Conservation (phyloP, 2,329 filamentous ascomycete species). For the Ceratocystis destructans region DNA sequence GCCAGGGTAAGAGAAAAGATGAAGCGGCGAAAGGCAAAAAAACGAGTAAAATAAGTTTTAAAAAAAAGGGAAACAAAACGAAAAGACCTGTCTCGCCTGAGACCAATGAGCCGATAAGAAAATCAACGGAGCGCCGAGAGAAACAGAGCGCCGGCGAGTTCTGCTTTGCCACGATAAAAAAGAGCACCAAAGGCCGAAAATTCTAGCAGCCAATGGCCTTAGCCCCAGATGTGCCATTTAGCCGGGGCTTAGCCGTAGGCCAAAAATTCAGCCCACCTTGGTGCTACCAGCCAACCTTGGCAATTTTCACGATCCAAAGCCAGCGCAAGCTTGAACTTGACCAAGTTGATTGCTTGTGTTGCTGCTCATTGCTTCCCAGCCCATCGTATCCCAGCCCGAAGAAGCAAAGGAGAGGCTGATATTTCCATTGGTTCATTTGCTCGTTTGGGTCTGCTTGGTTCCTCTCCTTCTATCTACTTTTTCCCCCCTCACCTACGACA, state of each 20-base stretch:
- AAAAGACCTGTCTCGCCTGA: neutral
- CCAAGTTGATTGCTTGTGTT: neutral
- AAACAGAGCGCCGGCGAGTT: slow-evolving; percentile 6
- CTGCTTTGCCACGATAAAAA: slow-evolving; percentile 12
- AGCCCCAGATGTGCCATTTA: neutral
- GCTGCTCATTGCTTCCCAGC: neutral
- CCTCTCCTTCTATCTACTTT: neutral
- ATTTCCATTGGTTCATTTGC: neutral
- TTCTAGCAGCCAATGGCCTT: slow-evolving; percentile 13
- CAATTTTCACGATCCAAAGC: slow-evolving; percentile 10
- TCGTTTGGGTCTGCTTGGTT: neutral
- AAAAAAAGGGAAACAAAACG: neutral
- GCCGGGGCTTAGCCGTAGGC: slow-evolving; percentile 16
- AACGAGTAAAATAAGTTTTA: neutral
- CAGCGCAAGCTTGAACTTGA: slow-evolving; percentile 4
- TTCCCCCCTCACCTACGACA: neutral
- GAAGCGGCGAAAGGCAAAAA: neutral
- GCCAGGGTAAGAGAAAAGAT: neutral
- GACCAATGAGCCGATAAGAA: neutral
- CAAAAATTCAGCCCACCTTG: slow-evolving; percentile 9
- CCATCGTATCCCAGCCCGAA: neutral
- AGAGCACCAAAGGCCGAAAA: slow-evolving; percentile 14
- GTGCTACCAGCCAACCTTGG: slow-evolving; percentile 1
- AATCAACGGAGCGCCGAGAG: slow-evolving; percentile 1
- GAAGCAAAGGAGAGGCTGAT: neutral